phyloP scores from a whole-genome alignment of 1,139 yeast genomes.

The Kodamaea suecica region DNA sequence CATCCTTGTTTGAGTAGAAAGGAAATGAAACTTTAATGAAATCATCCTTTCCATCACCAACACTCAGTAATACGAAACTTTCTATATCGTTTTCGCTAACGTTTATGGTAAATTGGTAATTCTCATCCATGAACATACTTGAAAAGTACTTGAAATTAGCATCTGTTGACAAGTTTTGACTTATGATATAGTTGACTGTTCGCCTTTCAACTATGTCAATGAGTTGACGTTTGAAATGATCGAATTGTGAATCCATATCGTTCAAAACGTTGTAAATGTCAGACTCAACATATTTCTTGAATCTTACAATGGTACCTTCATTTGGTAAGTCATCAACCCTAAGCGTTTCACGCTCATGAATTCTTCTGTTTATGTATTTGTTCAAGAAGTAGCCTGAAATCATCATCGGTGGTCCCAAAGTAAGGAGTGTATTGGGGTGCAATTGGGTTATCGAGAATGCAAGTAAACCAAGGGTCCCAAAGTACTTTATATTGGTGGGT shows the following conservation, averaged over 20 bases:
- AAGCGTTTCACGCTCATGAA: slow-evolving; percentile 17
- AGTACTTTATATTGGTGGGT: slow-evolving; percentile 30
- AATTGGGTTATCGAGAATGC: slow-evolving; percentile 34
- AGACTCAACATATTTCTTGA: slow-evolving; percentile 35
- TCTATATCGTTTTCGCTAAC: slow-evolving; percentile 12
- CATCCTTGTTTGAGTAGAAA: slow-evolving; percentile 22
- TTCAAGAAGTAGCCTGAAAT: slow-evolving; percentile 27
- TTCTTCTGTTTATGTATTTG: slow-evolving; percentile 15
- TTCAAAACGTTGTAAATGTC: slow-evolving; percentile 27
- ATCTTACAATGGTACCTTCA: slow-evolving; percentile 18
- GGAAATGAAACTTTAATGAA: slow-evolving; percentile 37
- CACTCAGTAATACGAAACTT: slow-evolving; percentile 14
- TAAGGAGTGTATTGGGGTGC: slow-evolving; percentile 35
- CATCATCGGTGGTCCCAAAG: slow-evolving; percentile 37
- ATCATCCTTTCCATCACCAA: slow-evolving; percentile 8
- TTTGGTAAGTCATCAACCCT: slow-evolving; percentile 6
- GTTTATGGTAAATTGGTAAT: slow-evolving; percentile 28
- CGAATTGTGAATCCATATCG: slow-evolving; percentile 42
- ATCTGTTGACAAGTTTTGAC: neutral
- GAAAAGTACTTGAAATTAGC: neutral
- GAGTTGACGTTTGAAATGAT: slow-evolving; percentile 31
- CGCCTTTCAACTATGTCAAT: slow-evolving; percentile 25
- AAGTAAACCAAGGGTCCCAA: slow-evolving; percentile 23
- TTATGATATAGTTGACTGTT: slow-evolving; percentile 17
- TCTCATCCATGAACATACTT: slow-evolving; percentile 24